These are phyloP conservation scores for Lolium multiflorum DNA, from an alignment of 176 grass and related monocot genomes.

Conservation along the genomic window DNA sequence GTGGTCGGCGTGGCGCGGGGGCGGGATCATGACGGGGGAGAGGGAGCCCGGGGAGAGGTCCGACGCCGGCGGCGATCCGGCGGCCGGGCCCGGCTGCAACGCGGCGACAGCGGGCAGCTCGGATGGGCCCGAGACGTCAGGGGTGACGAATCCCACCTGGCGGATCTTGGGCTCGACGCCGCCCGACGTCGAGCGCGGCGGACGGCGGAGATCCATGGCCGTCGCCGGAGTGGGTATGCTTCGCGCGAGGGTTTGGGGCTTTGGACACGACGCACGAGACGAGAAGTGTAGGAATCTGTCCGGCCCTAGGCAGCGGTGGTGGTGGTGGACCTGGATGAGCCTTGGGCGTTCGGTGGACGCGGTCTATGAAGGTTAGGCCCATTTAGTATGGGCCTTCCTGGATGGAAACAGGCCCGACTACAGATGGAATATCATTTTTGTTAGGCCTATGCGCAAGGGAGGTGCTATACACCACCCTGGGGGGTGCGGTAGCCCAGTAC, in stretches of 20 bases:
- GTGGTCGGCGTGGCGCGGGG: conserved; percentile 65
- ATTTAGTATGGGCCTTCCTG: neutral
- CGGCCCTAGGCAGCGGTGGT: neutral
- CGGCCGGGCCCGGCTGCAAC: conserved; percentile 1
- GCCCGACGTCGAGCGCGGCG: conserved; percentile 56
- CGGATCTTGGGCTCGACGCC: conserved; percentile 79
- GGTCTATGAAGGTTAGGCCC: neutral
- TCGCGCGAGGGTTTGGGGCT: conserved; percentile 33
- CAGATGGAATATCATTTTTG: neutral
- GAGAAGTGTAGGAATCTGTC: conserved; percentile 16
- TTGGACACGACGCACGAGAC: conserved; percentile 25
- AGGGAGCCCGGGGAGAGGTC: conserved; percentile 53
- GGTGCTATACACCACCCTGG: too few relatives aligned
- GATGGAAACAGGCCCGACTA: neutral
- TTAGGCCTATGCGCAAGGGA: too few relatives aligned
- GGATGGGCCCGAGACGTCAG: conserved; percentile 39
- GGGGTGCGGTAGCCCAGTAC: too few relatives aligned
- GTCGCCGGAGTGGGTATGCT: conserved; percentile 9
- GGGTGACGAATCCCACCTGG: conserved; percentile 90
- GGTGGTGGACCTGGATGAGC: neutral
- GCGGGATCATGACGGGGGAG: conserved; percentile 90
- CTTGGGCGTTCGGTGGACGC: neutral
- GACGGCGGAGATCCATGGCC: conserved; percentile 72
- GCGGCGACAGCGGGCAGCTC: conserved; percentile 16
- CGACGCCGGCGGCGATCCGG: conserved; percentile 16